Conservation (phyloP, 2,329 filamentous ascomycete species). For the Ampelomyces quisqualis region DNA sequence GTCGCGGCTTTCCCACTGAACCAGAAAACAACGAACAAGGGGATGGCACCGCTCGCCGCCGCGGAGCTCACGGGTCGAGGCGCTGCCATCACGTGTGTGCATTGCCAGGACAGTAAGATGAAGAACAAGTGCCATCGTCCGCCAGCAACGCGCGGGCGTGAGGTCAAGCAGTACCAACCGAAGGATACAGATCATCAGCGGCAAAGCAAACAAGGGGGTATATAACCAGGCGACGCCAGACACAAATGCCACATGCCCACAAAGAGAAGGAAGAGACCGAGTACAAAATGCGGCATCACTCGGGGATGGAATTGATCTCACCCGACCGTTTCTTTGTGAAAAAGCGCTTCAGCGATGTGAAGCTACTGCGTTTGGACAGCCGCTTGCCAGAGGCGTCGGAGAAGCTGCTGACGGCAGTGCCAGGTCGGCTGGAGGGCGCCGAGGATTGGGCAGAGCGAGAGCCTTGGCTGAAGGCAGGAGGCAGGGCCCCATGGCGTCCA, state of each 20-base stretch:
- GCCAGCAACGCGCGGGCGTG: background rate
- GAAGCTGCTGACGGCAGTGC: slow-evolving; percentile 33
- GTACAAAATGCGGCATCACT: slow-evolving; percentile 22
- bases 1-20: no score
- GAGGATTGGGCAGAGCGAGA: slow-evolving; percentile 17
- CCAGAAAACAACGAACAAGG: no score
- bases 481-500: slow-evolving; percentile 27
- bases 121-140: slow-evolving; percentile 5
- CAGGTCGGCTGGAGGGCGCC: slow-evolving; percentile 26
- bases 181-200: slow-evolving; percentile 4
- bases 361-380: slow-evolving; percentile 37
- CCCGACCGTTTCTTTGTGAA: slow-evolving; percentile 40
- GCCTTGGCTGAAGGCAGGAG: slow-evolving; percentile 20
- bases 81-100: no score
- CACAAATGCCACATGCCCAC: slow-evolving; percentile 22
- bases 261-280: slow-evolving; percentile 15
- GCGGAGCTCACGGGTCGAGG: no score
- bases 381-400: slow-evolving; percentile 22
- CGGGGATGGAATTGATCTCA: slow-evolving; percentile 37
- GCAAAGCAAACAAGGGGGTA: slow-evolving; percentile 30
- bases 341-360: slow-evolving; percentile 39
- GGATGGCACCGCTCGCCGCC: no score
- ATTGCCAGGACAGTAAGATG: slow-evolving; percentile 24
- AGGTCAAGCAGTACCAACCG: no score
- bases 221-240: slow-evolving; percentile 35